phyloP scores from a whole-genome alignment of 805 yeast genomes.

The Pichia manshurica region DNA sequence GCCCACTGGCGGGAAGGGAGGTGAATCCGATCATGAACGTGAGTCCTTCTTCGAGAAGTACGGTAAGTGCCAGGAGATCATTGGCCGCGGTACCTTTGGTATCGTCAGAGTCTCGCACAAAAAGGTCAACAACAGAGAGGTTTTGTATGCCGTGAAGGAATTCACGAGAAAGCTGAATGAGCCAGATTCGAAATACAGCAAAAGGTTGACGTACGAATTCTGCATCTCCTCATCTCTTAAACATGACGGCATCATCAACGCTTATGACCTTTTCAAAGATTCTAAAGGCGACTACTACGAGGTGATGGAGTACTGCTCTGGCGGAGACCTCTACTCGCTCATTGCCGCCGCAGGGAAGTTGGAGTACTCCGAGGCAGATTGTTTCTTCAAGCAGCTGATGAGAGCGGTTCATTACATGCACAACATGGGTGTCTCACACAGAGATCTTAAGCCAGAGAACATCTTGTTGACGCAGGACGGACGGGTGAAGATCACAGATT shows the following conservation, averaged over 20 bases:
- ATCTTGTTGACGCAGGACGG: slow-evolving; percentile 69
- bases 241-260: slow-evolving; percentile 70
- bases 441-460: slow-evolving; percentile 89
- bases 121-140: slow-evolving; percentile 37
- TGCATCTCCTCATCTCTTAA: slow-evolving; percentile 74
- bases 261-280: slow-evolving; percentile 72
- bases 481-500: slow-evolving; percentile 74
- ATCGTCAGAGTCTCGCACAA: slow-evolving; percentile 86
- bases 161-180: slow-evolving; percentile 61
- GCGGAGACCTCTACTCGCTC: slow-evolving; percentile 73
- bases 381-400: slow-evolving; percentile 76
- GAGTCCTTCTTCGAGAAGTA: slow-evolving; percentile 75
- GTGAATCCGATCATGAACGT: slow-evolving; percentile 7
- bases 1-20: background rate
- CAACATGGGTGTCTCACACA: slow-evolving; percentile 81
- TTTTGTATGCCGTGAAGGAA: slow-evolving; percentile 81
- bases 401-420: slow-evolving; percentile 87
- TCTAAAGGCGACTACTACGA: slow-evolving; percentile 79
- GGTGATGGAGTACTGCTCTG: slow-evolving; percentile 80
- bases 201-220: slow-evolving; percentile 74
- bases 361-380: slow-evolving; percentile 81
- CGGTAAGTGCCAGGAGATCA: slow-evolving; percentile 90
- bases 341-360: slow-evolving; percentile 72
- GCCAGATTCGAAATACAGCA: slow-evolving; percentile 58
- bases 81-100: slow-evolving; percentile 93